Evolutionary conservation across 805 yeast genomes (phyloP).

Genomic region (Henningerozyma blattae): DNA sequence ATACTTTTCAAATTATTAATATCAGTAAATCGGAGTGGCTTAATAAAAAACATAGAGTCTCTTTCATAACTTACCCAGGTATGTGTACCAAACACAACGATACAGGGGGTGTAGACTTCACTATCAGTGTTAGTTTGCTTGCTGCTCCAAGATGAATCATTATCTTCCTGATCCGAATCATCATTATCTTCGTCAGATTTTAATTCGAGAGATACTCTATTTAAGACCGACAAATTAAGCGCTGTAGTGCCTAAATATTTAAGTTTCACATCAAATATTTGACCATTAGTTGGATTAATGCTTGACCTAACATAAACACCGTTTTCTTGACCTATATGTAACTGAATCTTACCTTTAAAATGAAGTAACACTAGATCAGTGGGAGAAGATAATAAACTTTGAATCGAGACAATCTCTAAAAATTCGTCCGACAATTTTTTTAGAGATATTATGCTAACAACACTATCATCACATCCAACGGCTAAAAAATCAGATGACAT

Average conservation of each 20-base stretch:
- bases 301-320: constrained; percentile 65
- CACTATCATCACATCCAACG: constrained; percentile 59
- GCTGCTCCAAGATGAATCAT: constrained; percentile 10
- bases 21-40: constrained; percentile 17
- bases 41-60: constrained; percentile 13
- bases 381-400: constrained; percentile 48
- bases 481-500: constrained; percentile 44
- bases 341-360: constrained; percentile 18
- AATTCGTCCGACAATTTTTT: constrained; percentile 38
- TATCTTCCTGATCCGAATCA: constrained; percentile 10
- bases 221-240: constrained; percentile 32
- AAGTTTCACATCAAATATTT: constrained; percentile 48
- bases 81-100: constrained; percentile 22
- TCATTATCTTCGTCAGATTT: constrained; percentile 25
- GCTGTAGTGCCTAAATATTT: constrained; percentile 65
- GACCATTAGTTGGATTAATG: constrained; percentile 49
- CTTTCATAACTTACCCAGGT: constrained; percentile 25
- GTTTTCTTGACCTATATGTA: constrained; percentile 74
- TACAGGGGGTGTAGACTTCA: constrained; percentile 9
- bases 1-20: constrained; percentile 5
- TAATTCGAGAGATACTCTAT: constrained; percentile 13
- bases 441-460: constrained; percentile 53
- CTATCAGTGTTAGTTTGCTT: constrained; percentile 4
- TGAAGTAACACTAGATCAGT: constrained; percentile 23
- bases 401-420: constrained; percentile 49